phyloP scores from a whole-genome alignment of 352 stramenopile species.

The Pythium biforme region DNA sequence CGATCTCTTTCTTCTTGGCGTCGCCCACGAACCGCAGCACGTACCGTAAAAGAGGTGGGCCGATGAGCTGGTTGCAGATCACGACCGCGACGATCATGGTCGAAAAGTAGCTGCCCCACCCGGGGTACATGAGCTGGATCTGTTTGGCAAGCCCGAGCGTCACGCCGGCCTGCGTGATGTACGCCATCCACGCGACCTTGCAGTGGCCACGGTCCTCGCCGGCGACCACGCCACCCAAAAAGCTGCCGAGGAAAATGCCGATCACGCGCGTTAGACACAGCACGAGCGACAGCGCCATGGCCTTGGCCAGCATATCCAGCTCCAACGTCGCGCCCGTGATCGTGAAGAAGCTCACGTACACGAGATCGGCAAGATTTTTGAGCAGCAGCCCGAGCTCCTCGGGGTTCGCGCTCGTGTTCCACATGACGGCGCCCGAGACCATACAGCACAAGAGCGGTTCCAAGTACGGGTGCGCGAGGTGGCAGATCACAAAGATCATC shows the following conservation, averaged over 20 bases:
- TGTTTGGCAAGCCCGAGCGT: conserved; percentile 70
- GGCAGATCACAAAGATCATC: conserved; percentile 57
- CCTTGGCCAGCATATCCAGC: conserved; percentile 63
- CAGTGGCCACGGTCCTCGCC: conserved; percentile 44
- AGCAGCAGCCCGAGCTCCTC: conserved; percentile 56
- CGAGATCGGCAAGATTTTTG: conserved; percentile 50
- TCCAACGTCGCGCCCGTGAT: conserved; percentile 65
- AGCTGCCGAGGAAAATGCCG: conserved; percentile 64
- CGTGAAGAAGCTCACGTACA: conserved; percentile 79
- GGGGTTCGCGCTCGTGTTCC: conserved; percentile 53
- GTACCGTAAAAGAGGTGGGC: conserved; percentile 55
- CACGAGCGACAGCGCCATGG: conserved; percentile 49
- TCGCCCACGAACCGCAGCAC: conserved; percentile 54
- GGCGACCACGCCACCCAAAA: conserved; percentile 43
- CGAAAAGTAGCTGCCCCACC: conserved; percentile 70
- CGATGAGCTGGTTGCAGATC: conserved; percentile 68
- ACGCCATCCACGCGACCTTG: conserved; percentile 71
- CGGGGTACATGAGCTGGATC: conserved; percentile 66
- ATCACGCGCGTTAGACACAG: conserved; percentile 51
- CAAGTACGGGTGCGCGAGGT: conserved; percentile 60
- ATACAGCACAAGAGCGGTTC: conserved; percentile 69
- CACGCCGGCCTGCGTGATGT: conserved; percentile 68
- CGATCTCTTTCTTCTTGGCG: conserved; percentile 53
- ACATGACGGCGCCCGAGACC: conserved; percentile 64
- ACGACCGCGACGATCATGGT: conserved; percentile 75